Percentiles rank a stretch among this genome's conserved stretches.
Conservation (phyloP, 1,139 yeast species). For the Saccharomyces hybrid region DNA sequence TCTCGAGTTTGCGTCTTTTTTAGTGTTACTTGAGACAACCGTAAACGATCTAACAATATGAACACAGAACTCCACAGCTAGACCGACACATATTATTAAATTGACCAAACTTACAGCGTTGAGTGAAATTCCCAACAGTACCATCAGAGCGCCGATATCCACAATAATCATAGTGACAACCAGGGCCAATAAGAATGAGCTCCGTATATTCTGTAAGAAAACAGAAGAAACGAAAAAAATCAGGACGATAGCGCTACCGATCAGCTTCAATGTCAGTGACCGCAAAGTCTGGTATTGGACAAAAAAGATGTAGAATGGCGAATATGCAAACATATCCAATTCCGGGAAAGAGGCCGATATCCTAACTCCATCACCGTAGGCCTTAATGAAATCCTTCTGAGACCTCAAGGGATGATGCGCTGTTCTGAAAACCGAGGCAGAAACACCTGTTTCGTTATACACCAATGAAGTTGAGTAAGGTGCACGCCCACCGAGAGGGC, state of each 20-base stretch:
- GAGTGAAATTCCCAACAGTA: constrained; percentile 63
- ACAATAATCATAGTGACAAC: constrained; percentile 61
- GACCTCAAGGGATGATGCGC: constrained; percentile 78
- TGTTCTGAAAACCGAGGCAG: constrained; percentile 65
- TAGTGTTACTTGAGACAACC: constrained; percentile 33
- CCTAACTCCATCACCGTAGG: constrained; percentile 68
- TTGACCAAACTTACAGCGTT: constrained; percentile 90
- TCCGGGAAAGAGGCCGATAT: constrained; percentile 52
- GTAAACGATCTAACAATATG: constrained; percentile 80
- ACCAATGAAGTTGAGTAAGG: constrained; percentile 66
- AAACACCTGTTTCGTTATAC: constrained; percentile 39
- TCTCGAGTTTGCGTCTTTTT: constrained; percentile 31
- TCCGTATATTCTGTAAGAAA: constrained; percentile 58
- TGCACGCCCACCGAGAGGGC: constrained; percentile 94
- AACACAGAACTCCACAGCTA: constrained; percentile 88
- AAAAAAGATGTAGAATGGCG: constrained; percentile 87
- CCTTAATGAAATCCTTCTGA: constrained; percentile 75
- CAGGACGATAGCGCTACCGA: constrained; percentile 48
- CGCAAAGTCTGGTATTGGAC: constrained; percentile 75
- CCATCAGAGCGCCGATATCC: constrained; percentile 76
- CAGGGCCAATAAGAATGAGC: constrained; percentile 48
- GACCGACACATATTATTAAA: constrained; percentile 79
- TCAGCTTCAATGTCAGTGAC: constrained; percentile 46
- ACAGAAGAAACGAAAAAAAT: constrained; percentile 50
- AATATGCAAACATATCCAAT: constrained; percentile 74